phyloP scores from a whole-genome alignment of 306 rosid species.

The Fagus crenata region DNA sequence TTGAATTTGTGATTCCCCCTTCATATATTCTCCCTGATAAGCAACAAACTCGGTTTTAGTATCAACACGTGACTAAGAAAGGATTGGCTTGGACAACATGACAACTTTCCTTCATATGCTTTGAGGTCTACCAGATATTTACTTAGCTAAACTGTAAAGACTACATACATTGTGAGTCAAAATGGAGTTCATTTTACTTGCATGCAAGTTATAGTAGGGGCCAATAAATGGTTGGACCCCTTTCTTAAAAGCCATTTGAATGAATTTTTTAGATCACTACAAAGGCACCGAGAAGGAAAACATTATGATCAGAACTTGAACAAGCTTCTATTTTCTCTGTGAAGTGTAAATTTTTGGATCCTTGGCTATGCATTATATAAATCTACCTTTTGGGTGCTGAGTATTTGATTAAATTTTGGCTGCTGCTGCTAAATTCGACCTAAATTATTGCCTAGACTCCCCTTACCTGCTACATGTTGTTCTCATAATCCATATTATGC shows the following conservation, averaged over 20 bases:
- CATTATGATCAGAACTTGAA: neutral
- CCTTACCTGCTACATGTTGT: neutral
- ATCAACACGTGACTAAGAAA: neutral
- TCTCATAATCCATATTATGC: neutral
- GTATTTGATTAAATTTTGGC: neutral
- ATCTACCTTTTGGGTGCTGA: no score
- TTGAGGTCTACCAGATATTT: no score
- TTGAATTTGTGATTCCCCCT: slow-evolving; percentile 10
- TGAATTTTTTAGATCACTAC: neutral
- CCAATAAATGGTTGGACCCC: neutral
- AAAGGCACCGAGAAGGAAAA: neutral
- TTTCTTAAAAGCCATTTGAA: neutral
- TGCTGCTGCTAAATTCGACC: neutral
- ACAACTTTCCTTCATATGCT: no score
- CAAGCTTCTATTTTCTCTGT: neutral
- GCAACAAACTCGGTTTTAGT: neutral
- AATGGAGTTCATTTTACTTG: no score
- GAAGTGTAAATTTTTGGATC: neutral
- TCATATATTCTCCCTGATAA: neutral
- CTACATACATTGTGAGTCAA: no score
- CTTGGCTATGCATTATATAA: neutral
- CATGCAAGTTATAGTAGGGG: neutral
- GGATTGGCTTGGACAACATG: neutral
- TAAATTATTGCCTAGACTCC: neutral
- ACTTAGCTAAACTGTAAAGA: no score